These are phyloP conservation scores for Candida krabiensis DNA, from an alignment of 805 yeast species.

Conservation along the genomic window DNA sequence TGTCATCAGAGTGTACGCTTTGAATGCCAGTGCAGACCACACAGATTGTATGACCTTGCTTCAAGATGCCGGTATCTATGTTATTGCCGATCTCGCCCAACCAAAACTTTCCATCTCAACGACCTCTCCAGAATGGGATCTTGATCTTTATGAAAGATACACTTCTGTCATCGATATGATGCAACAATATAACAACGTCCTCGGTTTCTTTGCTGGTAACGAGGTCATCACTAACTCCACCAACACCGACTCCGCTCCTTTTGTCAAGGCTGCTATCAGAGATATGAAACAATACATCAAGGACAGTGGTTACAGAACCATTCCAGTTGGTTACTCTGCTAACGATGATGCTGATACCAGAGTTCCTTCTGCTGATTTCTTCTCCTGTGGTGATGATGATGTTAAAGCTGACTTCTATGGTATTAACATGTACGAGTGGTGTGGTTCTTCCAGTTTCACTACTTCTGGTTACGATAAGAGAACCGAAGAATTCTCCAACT, in stretches of 20 bases:
- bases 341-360: slow-evolving; percentile 72
- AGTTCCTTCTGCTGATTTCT: slow-evolving; percentile 68
- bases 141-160: slow-evolving; percentile 65
- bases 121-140: slow-evolving; percentile 60
- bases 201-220: slow-evolving; percentile 86
- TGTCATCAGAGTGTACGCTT: slow-evolving; percentile 74
- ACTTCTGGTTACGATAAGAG: slow-evolving; percentile 66
- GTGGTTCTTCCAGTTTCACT: slow-evolving; percentile 61
- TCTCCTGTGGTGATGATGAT: slow-evolving; percentile 68
- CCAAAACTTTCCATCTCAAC: slow-evolving; percentile 66
- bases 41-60: slow-evolving; percentile 64
- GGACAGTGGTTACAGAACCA: slow-evolving; percentile 58
- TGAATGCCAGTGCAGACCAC: slow-evolving; percentile 65
- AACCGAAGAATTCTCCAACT: slow-evolving; percentile 62
- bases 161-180: slow-evolving; percentile 67
- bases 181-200: slow-evolving; percentile 66
- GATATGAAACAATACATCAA: slow-evolving; percentile 69
- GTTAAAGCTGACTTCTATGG: slow-evolving; percentile 79
- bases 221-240: slow-evolving; percentile 70
- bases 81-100: slow-evolving; percentile 75
- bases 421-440: slow-evolving; percentile 89
- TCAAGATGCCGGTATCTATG: slow-evolving; percentile 74
- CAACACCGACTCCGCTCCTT: slow-evolving; percentile 76
- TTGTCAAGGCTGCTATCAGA: slow-evolving; percentile 81
- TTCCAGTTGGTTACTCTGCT: slow-evolving; percentile 83